phyloP scores from a whole-genome alignment of 768 basidiomycete species.

The Boletus coccyginus region DNA sequence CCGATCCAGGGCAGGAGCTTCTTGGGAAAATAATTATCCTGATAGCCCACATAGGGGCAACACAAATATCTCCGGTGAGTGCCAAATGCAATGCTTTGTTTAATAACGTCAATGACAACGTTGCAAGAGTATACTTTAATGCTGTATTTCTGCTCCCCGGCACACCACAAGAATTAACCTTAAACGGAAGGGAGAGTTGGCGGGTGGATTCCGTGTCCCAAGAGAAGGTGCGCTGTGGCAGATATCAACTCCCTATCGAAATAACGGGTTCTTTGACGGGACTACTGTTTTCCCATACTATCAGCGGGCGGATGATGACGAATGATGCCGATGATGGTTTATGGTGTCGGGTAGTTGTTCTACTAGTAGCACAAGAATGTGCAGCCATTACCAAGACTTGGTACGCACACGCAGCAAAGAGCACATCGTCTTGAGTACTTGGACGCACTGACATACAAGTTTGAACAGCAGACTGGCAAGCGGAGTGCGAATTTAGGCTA shows the following conservation, averaged over 20 bases:
- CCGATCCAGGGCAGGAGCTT: background rate
- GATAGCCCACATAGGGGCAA: background rate
- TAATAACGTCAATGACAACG: no score
- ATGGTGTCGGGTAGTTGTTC: no score
- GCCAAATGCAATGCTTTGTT: no score
- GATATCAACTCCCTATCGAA: background rate
- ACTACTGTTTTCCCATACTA: background rate
- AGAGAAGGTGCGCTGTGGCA: background rate
- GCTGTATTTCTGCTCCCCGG: conserved; percentile 3
- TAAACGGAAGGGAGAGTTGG: no score
- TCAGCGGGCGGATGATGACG: background rate
- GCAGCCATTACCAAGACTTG: conserved; percentile 1
- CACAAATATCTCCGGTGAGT: conserved; percentile 1
- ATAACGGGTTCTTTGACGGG: background rate
- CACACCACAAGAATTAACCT: conserved; percentile 4
- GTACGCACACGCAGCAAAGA: background rate
- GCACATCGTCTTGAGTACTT: background rate
- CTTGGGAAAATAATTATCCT: conserved; percentile 1
- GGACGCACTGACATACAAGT: background rate
- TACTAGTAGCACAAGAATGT: conserved; percentile 1
- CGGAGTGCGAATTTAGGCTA: conserved; percentile 21
- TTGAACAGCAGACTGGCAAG: background rate
- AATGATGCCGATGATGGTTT: background rate
- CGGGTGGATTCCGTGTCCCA: conserved; percentile 7
- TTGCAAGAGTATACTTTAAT: background rate